Evolutionary conservation across 2,329 filamentous ascomycete genomes (phyloP), one percentile per base, ranked within the genome.

Genomic region (Zalaria sp.): DNA sequence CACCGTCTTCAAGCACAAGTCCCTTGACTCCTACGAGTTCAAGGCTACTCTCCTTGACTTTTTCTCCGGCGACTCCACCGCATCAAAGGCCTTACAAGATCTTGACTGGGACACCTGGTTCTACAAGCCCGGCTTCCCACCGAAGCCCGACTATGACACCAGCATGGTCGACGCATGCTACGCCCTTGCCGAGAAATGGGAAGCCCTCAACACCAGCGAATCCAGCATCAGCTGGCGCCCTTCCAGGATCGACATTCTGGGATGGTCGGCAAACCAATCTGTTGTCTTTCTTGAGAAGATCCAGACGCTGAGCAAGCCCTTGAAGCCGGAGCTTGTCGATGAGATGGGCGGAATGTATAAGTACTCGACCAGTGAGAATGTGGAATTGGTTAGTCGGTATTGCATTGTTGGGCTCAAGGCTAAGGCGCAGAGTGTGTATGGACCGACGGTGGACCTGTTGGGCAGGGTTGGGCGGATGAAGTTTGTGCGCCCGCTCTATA

Each of bases 391-490:
- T 52, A 75, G 79, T 10, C 75, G 88, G 1, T 96, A 85, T 63
- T 82, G 85, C 54, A 74, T 77, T 41, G 74, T 95, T 29, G 84
- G 84, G 1, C 72, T 98, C 55, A 75, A 75, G 52, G 82, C 84
- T 8, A 75, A 78, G 43, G 83, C 87, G 52, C 61, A 71, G 40
- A 73, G 69, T 43, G 75, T 82, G 32, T 85, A 89, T 53, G 58
- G 75, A 45, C 79, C 80, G 1, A 77, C 85, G 0, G 78, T 81
- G 1, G 75, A 83, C 44, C 67, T 95, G 42, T 68, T 96, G 34
- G 83, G 84, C 28, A 71, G 72, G 40, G 87, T 95, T 25, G 91
- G 91, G 8, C 71, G 91, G 43, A 96, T 98, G 91, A 96, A 96
- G 73, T 96, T 89, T 61, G 89, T 96, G 45, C 72, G 89, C 38